Conservation (phyloP, 176 grass and related monocot genomes). For the Avena eriantha region DNA sequence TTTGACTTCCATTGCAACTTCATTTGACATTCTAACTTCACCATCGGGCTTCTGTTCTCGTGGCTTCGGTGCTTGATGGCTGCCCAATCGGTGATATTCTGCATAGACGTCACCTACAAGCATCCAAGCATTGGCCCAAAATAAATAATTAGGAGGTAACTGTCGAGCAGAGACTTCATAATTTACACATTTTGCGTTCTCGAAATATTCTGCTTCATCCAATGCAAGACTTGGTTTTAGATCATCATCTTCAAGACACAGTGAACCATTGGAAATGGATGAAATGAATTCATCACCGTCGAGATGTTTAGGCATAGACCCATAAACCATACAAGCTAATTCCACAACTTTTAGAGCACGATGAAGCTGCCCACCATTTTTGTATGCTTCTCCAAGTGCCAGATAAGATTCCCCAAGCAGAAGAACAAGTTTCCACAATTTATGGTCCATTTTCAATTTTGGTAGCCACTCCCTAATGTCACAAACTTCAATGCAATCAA, state of each 20-base stretch:
- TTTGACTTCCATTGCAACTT: constrained; percentile 98
- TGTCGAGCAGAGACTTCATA: constrained; percentile 47
- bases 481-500: constrained; percentile 96
- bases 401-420: constrained; percentile 99
- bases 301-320: constrained; percentile 94
- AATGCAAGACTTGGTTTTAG: constrained; percentile 53
- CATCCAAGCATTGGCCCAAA: constrained; percentile 93
- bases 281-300: constrained; percentile 93
- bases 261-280: constrained; percentile 67
- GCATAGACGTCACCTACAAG: constrained; percentile 92
- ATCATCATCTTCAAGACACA: constrained; percentile 41
- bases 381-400: constrained; percentile 85
- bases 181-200: constrained; percentile 39
- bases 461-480: constrained; percentile 97
- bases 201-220: constrained; percentile 51
- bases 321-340: constrained; percentile 92
- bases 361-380: constrained; percentile 76
- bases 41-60: constrained; percentile 55
- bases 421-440: constrained; percentile 98
- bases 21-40: constrained; percentile 84
- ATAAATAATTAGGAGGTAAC: constrained; percentile 67
- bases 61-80: constrained; percentile 55
- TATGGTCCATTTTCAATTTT: constrained; percentile 93
- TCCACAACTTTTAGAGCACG: constrained; percentile 90
- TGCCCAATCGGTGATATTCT: constrained; percentile 76